Percentiles rank a stretch among this genome's conserved stretches.
phyloP scores from a whole-genome alignment of 805 yeast species.

The Sugiyamaella smithiae region DNA sequence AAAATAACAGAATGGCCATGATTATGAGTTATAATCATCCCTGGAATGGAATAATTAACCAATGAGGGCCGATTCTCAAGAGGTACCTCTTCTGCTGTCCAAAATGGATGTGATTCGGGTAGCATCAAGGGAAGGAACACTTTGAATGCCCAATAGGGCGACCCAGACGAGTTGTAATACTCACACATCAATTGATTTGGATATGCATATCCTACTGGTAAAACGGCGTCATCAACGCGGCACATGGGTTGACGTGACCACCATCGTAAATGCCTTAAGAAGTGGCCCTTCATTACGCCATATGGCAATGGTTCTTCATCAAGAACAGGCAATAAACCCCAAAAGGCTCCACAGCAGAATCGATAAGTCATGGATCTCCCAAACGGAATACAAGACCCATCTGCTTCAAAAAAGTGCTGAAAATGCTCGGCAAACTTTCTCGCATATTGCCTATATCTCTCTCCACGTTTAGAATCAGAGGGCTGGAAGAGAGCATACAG shows the following conservation, averaged over 20 bases:
- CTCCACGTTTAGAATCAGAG: conserved; percentile 22
- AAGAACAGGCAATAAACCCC: conserved; percentile 27
- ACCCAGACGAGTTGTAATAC: conserved; percentile 25
- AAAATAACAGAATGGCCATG: conserved; percentile 11
- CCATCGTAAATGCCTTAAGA: conserved; percentile 26
- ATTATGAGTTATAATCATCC: conserved; percentile 16
- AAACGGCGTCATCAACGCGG: conserved; percentile 20
- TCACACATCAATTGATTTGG: conserved; percentile 29
- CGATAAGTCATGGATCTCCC: conserved; percentile 29
- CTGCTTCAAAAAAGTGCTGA: conserved; percentile 26
- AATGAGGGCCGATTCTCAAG: neutral
- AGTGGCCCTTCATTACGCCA: conserved; percentile 27
- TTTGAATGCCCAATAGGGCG: conserved; percentile 31
- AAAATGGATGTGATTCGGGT: conserved; percentile 23
- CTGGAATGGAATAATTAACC: conserved; percentile 7
- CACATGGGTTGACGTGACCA: conserved; percentile 27
- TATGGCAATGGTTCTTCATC: conserved; percentile 18
- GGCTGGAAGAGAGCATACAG: conserved; percentile 24
- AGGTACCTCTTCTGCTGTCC: conserved; percentile 23
- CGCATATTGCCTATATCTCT: conserved; percentile 25
- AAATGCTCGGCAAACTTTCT: conserved; percentile 27
- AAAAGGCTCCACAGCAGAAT: conserved; percentile 26
- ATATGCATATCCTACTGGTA: conserved; percentile 26
- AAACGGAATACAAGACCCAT: conserved; percentile 26
- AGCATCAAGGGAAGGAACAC: conserved; percentile 23